These are phyloP conservation scores for Cicer pinnatifidum DNA, from an alignment of 306 rosid genomes.

Conservation along the genomic window DNA sequence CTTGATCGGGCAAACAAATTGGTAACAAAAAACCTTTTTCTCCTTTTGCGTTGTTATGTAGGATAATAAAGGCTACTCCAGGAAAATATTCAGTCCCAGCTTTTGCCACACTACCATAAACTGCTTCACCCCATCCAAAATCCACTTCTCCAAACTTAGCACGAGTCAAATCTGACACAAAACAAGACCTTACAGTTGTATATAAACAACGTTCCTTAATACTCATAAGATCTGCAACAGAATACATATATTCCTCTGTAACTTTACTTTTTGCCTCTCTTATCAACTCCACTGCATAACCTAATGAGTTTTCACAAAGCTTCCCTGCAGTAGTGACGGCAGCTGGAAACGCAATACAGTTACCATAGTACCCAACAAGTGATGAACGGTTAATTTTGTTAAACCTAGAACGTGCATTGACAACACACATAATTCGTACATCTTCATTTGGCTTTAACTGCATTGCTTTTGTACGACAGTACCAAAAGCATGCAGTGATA, in stretches of 20 bases:
- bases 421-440: constrained; percentile 3
- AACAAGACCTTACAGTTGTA: background rate
- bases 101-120: constrained; percentile 42
- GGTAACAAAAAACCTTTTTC: constrained; percentile 52
- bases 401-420: constrained; percentile 18
- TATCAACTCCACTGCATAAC: constrained; percentile 37
- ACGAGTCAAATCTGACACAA: constrained; percentile 39
- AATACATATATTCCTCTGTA: constrained; percentile 49
- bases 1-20: constrained; percentile 46
- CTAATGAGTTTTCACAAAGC: constrained; percentile 29
- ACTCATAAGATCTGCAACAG: constrained; percentile 46
- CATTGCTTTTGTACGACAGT: constrained; percentile 39
- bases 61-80: background rate
- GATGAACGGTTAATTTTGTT: background rate
- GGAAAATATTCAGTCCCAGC: background rate
- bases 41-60: constrained; percentile 12
- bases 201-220: constrained; percentile 21
- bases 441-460: constrained; percentile 20
- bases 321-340: constrained; percentile 12
- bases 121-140: constrained; percentile 62
- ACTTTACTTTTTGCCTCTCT: constrained; percentile 43
- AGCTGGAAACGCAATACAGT: background rate
- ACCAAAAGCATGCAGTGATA: constrained; percentile 43
- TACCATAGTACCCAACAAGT: constrained; percentile 46
- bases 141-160: constrained; percentile 24